These are phyloP conservation scores for Aurifilum marmelostoma DNA, from an alignment of 2,329 filamentous ascomycete genomes.

Conservation along the genomic window DNA sequence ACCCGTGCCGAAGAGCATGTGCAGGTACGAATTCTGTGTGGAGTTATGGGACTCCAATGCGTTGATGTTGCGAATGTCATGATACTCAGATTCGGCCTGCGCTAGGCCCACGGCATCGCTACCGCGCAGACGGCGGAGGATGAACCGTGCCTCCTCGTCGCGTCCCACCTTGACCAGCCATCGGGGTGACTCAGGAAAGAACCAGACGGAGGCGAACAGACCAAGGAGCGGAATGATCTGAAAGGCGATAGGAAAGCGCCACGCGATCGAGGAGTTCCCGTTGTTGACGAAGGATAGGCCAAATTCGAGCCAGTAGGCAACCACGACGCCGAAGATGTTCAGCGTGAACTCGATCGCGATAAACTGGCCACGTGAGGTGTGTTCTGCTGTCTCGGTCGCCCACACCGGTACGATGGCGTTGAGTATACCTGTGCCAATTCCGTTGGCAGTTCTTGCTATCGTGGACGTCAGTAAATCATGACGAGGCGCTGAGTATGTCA, in stretches of 20 bases:
- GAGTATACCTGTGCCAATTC: slow-evolving; percentile 69
- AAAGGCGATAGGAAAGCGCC: slow-evolving; percentile 21
- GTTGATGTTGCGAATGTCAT: slow-evolving; percentile 68
- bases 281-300: slow-evolving; percentile 37
- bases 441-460: slow-evolving; percentile 61
- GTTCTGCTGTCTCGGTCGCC: slow-evolving; percentile 70
- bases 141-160: slow-evolving; percentile 20
- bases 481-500: neutral
- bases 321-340: slow-evolving; percentile 36
- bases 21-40: slow-evolving; percentile 59
- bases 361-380: slow-evolving; percentile 69
- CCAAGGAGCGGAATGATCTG: slow-evolving; percentile 30
- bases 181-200: slow-evolving; percentile 28
- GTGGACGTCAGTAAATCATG: neutral
- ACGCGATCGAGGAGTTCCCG: slow-evolving; percentile 22
- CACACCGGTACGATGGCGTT: slow-evolving; percentile 74
- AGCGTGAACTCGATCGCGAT: slow-evolving; percentile 71
- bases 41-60: slow-evolving; percentile 65
- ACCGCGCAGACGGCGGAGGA: slow-evolving; percentile 22
- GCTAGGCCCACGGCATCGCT: slow-evolving; percentile 12
- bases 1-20: slow-evolving; percentile 69
- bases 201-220: slow-evolving; percentile 27
- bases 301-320: slow-evolving; percentile 40
- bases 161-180: slow-evolving; percentile 30
- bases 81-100: slow-evolving; percentile 39